phyloP scores from a whole-genome alignment of 2,329 filamentous ascomycete species.

The Fusarium mexicanum region DNA sequence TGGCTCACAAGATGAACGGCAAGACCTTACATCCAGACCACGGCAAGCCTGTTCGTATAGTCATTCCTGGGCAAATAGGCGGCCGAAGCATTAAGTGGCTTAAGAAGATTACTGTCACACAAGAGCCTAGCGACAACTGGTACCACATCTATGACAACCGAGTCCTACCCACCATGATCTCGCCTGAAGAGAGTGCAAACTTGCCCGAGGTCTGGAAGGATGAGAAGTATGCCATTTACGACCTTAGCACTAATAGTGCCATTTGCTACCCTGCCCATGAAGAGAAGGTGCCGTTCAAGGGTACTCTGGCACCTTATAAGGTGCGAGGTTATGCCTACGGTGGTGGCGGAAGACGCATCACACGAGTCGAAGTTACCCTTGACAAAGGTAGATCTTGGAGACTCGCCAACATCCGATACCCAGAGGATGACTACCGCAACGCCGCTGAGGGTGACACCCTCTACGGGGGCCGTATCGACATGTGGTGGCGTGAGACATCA shows the following conservation, averaged over 20 bases:
- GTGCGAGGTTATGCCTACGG: slow-evolving; percentile 87
- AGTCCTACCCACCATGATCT: slow-evolving; percentile 86
- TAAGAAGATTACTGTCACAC: slow-evolving; percentile 80
- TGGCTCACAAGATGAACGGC: slow-evolving; percentile 92
- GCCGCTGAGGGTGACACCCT: slow-evolving; percentile 68
- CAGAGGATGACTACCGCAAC: slow-evolving; percentile 82
- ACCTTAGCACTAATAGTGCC: slow-evolving; percentile 87
- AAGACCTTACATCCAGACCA: slow-evolving; percentile 83
- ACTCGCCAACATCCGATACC: slow-evolving; percentile 80
- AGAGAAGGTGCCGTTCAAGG: slow-evolving; percentile 67
- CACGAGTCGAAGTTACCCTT: slow-evolving; percentile 82
- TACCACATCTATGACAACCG: slow-evolving; percentile 96
- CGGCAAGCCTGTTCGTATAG: slow-evolving; percentile 81
- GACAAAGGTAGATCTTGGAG: slow-evolving; percentile 85
- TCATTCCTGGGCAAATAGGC: slow-evolving; percentile 92
- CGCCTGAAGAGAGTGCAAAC: slow-evolving; percentile 80
- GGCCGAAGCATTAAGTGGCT: slow-evolving; percentile 95
- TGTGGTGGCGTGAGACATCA: slow-evolving; percentile 81
- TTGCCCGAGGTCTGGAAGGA: slow-evolving; percentile 84
- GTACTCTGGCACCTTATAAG: slow-evolving; percentile 65
- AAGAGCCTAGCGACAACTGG: slow-evolving; percentile 87
- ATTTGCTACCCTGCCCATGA: slow-evolving; percentile 83
- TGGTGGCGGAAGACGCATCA: slow-evolving; percentile 85
- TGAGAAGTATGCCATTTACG: slow-evolving; percentile 92
- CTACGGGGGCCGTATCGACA: slow-evolving; percentile 80